phyloP scores from a whole-genome alignment of 495 filamentous ascomycete species.

The Sabuloglossum arenarium region DNA sequence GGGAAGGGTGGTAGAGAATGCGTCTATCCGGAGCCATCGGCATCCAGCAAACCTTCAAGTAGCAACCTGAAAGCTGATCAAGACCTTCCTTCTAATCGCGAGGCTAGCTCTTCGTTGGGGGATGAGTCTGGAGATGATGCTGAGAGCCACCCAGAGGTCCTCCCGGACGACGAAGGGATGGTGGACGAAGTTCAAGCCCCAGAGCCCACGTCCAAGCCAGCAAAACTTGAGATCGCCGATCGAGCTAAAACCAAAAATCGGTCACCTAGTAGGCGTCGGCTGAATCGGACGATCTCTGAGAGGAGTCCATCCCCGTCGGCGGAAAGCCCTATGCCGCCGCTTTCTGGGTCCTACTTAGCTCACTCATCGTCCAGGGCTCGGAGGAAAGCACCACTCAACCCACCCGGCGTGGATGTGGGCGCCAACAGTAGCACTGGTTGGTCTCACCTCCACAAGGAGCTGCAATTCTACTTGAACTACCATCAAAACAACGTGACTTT shows the following conservation, averaged over 20 bases:
- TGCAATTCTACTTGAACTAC: constrained; percentile 51
- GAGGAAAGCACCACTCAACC: constrained; percentile 4
- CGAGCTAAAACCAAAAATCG: constrained; percentile 12
- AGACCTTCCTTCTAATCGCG: not conserved
- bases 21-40: constrained; percentile 51
- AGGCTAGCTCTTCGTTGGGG: constrained; percentile 26
- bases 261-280: constrained; percentile 7
- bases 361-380: constrained; percentile 13
- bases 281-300: not conserved
- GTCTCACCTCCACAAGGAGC: constrained; percentile 15
- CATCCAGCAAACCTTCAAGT: constrained; percentile 22
- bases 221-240: constrained; percentile 5
- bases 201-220: constrained; percentile 13
- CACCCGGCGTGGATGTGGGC: not conserved
- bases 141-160: constrained; percentile 32
- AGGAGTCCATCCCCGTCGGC: constrained; percentile 16
- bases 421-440: constrained; percentile 6
- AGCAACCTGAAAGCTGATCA: constrained; percentile 9
- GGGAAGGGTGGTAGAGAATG: constrained; percentile 70
- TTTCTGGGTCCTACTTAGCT: constrained; percentile 2
- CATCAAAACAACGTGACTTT: constrained; percentile 51
- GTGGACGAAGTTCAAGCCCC: constrained; percentile 12
- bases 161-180: constrained; percentile 45
- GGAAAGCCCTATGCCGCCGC: constrained; percentile 10
- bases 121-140: constrained; percentile 31